These are phyloP conservation scores for Barnettozyma sucrosica DNA, from an alignment of 805 yeast species.

Conservation along the genomic window DNA sequence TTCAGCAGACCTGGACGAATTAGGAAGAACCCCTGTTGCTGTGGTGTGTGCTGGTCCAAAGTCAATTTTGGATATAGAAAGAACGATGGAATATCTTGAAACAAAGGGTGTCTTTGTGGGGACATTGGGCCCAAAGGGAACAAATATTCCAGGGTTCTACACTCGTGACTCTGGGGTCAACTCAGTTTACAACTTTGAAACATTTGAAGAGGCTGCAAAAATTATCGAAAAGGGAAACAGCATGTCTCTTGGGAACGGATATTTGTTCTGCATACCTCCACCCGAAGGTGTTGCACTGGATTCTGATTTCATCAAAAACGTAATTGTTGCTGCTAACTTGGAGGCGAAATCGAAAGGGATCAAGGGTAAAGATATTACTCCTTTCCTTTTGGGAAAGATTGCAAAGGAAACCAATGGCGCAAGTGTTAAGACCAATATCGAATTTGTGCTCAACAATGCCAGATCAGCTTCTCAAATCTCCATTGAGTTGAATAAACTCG, in stretches of 20 bases:
- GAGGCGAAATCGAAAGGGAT: constrained; percentile 51
- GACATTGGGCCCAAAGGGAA: constrained; percentile 50
- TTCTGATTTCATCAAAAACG: constrained; percentile 41
- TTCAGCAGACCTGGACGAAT: constrained; percentile 82
- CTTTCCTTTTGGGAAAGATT: constrained; percentile 62
- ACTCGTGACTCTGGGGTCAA: constrained; percentile 65
- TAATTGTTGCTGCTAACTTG: constrained; percentile 52
- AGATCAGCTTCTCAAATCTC: constrained; percentile 64
- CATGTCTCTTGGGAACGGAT: constrained; percentile 59
- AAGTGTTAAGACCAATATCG: constrained; percentile 64
- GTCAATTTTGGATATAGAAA: constrained; percentile 70
- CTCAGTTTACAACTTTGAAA: constrained; percentile 61
- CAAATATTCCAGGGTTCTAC: constrained; percentile 75
- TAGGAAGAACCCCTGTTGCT: constrained; percentile 75
- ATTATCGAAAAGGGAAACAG: constrained; percentile 43
- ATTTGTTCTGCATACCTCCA: constrained; percentile 77
- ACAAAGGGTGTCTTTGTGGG: constrained; percentile 88
- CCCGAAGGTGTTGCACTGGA: constrained; percentile 58
- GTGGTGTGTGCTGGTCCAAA: constrained; percentile 95
- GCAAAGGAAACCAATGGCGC: constrained; percentile 64
- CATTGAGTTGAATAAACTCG: constrained; percentile 21
- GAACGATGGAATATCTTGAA: constrained; percentile 81
- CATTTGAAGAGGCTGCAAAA: constrained; percentile 54
- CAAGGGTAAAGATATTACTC: constrained; percentile 72
- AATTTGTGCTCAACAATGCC: constrained; percentile 76